Evolutionary conservation across 768 basidiomycete genomes (phyloP), one percentile per base, ranked within the genome.

Genomic region (Mycena crocata): DNA sequence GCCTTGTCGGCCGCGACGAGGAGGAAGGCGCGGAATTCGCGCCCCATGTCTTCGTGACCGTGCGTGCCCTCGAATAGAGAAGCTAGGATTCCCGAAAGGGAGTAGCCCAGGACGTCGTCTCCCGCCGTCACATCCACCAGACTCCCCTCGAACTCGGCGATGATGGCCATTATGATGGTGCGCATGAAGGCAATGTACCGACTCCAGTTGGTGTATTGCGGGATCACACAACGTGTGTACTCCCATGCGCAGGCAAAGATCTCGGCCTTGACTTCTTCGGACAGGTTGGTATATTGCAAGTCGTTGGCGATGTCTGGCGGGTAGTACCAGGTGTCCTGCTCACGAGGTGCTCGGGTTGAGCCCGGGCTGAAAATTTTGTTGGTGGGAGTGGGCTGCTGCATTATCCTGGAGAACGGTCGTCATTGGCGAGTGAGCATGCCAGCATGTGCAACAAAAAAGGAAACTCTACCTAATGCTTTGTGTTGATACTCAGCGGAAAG

Each of bases 211-310:
- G 52, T 54, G 34, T 26, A 39, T 32, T 54, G 32, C 34, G 35
- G 52, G 34, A 54, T 54, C 10, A 37, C 52, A 14, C 34, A 54
- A 37, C 52, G 52, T 24, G 23, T 39, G 21, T 39, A 37, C n/a
- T 54, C 52, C 14, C n/a, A 54, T 6, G 52, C 34, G n/a, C 3
- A 5, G 35, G 52, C 14, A 54, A 37, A 24, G 19, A 54, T 26
- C 37, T 54, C 52, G 10, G 52, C 52, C n/a, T 54, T 54, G 34
- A 54, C 52, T n/a, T n/a, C 52, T 17, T 39, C 35, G n/a, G 52
- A 17, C 10, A 54, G 34, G 35, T 54, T 24, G 24, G n/a, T n/a
- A n/a, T n/a, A n/a, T n/a, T n/a, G n/a, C n/a, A n/a, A n/a, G n/a
- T n/a, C n/a, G n/a, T n/a, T n/a, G n/a, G n/a, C n/a, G n/a, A n/a